Evolutionary conservation across 768 basidiomycete genomes (phyloP), one percentile per base, ranked within the genome.

Genomic region (Pulveroboletus sp.): DNA sequence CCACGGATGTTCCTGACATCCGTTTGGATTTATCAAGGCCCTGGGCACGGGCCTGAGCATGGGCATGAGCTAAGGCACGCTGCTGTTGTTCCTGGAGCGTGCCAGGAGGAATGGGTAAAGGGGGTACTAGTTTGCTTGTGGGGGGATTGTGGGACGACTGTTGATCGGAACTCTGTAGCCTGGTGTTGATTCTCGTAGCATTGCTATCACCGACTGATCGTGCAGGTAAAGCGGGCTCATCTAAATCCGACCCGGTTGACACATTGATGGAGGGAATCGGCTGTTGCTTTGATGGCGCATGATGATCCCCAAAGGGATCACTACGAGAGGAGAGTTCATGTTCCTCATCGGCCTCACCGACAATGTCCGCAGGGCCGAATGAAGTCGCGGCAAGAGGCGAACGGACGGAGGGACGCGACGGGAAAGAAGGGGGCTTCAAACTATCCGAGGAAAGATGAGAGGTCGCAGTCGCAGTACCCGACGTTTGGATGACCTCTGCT

Each of bases 401-500:
- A 31, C 78, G 77, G 17, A 74, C 62, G 2, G 76, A 57, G 1
- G 80, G 78, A 39, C 77, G 76, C 11, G 70, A 66, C 18, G 41
- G 6, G 17, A 51, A 49, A 14, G 71, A 66, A 21, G 77, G 60
- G 15, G 75, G 65, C 51, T 77, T 75, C 50, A 78, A 62, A 41
- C 70, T 61, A 43, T 79, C 75, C 5, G 57, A 31, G 43, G 59
- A 57, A 53, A 64, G 42, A 54, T 60, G 58, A 26, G 63, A 60
- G 12, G 59, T 47, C 10, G 67, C 63, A n/a, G 59, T 59, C 12
- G 69, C 62, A 15, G 66, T 52, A 15, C 76, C 77, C 3, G 78
- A 67, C 6, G 86, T 75, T 52, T 76, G 83, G 53, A 92, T 81
- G 31, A 91, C 83, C 63, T 88, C 86, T 28, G 89, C 86, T 67